phyloP scores from a whole-genome alignment of 169 alveolate species.

The Cyclospora cayetanensis region DNA sequence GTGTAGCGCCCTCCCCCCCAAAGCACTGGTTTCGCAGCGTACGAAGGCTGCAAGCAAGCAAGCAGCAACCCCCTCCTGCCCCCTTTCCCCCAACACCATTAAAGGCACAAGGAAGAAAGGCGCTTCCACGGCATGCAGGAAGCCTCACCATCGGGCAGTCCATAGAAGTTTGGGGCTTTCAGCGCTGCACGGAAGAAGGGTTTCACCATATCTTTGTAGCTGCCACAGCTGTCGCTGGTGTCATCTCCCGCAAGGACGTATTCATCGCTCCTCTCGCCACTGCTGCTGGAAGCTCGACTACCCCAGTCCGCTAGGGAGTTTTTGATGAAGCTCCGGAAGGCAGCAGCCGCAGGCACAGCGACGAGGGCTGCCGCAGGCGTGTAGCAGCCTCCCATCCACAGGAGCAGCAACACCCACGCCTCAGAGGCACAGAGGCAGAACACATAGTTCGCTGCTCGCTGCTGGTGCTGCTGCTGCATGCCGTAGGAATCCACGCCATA shows the following conservation, averaged over 20 bases:
- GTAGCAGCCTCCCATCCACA: conserved; percentile 34
- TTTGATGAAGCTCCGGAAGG: background rate
- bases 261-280: background rate
- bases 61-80: too few relatives aligned
- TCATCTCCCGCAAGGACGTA: background rate
- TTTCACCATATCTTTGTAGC: background rate
- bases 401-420: conserved; percentile 20
- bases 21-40: too few relatives aligned
- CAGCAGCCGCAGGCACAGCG: conserved; percentile 47
- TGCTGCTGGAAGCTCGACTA: background rate
- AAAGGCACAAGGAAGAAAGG: too few relatives aligned
- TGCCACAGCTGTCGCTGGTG: background rate
- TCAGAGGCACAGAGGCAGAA: background rate
- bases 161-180: background rate
- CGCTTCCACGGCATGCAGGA: too few relatives aligned
- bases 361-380: background rate
- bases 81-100: too few relatives aligned
- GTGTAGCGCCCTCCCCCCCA: too few relatives aligned
- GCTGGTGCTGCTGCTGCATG: background rate
- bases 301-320: background rate
- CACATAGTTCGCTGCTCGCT: background rate
- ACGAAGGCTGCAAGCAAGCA: too few relatives aligned
- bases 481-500: too few relatives aligned
- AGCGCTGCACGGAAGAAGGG: background rate
- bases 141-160: background rate